Base-by-base conservation (phyloP, 2,329 filamentous ascomycete species). In the Aaosphaeria pasadenensis region DNA sequence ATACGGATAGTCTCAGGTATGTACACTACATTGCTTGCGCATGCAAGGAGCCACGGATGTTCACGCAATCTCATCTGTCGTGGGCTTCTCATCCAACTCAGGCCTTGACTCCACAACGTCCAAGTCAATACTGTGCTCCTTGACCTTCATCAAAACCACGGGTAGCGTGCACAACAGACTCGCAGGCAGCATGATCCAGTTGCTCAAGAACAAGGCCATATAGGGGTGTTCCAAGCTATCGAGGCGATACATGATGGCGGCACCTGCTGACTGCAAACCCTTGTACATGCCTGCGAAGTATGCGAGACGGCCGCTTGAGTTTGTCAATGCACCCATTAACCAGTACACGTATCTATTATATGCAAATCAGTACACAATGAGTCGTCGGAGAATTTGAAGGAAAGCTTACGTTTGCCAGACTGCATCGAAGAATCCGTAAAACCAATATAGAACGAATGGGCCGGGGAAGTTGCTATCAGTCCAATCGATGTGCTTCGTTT, bases 231-330 rank as follows among this genome's bases (percentile, higher is more conserved):
- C 59, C 29, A 57, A 54, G 33, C 81, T 73, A 62, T 94, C 88
- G 46, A 94, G 69, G 29, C 83, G 80, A 83, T 83, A 88, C 61
- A 83, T 87, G 59, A 91, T 81, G 49, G 88, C 90, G 3, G 86
- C 85, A 59, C 89, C 90, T 13, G 88, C 89, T 11, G 88, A 92
- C 71, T 95, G 90, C 55, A 95, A 88, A 44, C 86, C 86, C 75
- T 94, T 94, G 81, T 94, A 94, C 77, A 88, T 91, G 53, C 89
- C 91, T 39, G 90, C 88, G 63, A 92, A 87, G 77, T 96, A 95
- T 74, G 92, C 91, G 30, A 92, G 82, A 70, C 90, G 92, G 70
- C 91, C 89, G 51, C 88, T 84, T 54, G 92, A 95, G 81, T 97
- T 97, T 65, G 89, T 91, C 39, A 96, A 79, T 6, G 91, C 83